Evolutionary conservation across 352 stramenopile genomes (phyloP).

Genomic region (Pythium plurisporium): DNA sequence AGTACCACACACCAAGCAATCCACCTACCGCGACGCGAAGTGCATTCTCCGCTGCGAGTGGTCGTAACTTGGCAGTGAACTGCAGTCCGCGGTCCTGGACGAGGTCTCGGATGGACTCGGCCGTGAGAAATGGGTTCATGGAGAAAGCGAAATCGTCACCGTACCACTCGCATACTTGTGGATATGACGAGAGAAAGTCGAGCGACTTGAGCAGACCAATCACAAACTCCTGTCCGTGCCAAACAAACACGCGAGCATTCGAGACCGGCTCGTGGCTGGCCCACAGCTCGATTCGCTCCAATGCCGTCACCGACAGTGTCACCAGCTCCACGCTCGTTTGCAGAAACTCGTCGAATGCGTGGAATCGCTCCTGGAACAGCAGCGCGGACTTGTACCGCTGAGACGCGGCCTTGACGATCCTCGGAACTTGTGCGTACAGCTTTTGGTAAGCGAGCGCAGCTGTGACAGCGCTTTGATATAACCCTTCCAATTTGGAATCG

Average conservation of each 20-base stretch:
- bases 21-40: conserved; percentile 33
- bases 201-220: conserved; percentile 39
- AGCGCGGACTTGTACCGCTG: conserved; percentile 29
- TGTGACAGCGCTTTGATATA: conserved; percentile 31
- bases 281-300: conserved; percentile 44
- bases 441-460: conserved; percentile 39
- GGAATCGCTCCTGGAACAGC: conserved; percentile 56
- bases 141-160: conserved; percentile 68
- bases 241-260: conserved; percentile 33
- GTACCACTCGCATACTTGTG: conserved; percentile 57
- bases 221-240: conserved; percentile 50
- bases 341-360: conserved; percentile 53
- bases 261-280: conserved; percentile 4
- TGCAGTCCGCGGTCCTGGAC: conserved; percentile 32
- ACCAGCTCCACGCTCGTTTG: conserved; percentile 29
- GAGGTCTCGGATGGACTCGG: conserved; percentile 44
- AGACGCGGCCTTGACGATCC: neutral
- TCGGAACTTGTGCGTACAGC: conserved; percentile 16
- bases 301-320: conserved; percentile 24
- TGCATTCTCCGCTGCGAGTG: conserved; percentile 5
- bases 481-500: conserved; percentile 17
- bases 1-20: neutral
- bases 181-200: conserved; percentile 34
- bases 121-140: conserved; percentile 61
- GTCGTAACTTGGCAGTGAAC: conserved; percentile 6